These are phyloP conservation scores for Protomyces gravidus DNA, from an alignment of 1,139 yeast species.

Conservation along the genomic window DNA sequence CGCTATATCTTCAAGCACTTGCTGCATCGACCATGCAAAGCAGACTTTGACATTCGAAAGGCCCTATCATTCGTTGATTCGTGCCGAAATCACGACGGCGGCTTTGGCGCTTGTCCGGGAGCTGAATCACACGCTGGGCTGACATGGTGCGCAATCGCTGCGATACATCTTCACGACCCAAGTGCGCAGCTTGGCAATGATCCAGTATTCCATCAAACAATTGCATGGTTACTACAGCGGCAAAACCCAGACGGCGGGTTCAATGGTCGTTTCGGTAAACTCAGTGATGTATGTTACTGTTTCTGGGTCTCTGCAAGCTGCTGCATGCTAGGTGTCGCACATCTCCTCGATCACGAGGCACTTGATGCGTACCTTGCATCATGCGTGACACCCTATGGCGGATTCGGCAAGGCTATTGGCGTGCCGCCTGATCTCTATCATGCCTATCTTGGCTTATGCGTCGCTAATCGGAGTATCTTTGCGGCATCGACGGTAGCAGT, in stretches of 20 bases:
- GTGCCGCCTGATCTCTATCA: constrained; percentile 54
- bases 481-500: not conserved
- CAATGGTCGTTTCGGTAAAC: constrained; percentile 82
- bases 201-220: constrained; percentile 44
- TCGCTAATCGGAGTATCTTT: constrained; percentile 34
- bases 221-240: constrained; percentile 59
- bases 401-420: constrained; percentile 67
- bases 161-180: constrained; percentile 45
- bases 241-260: constrained; percentile 48
- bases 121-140: constrained; percentile 84
- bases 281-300: constrained; percentile 84
- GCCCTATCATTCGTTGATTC: constrained; percentile 47
- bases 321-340: constrained; percentile 41
- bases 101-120: constrained; percentile 50
- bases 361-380: constrained; percentile 49
- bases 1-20: constrained; percentile 52
- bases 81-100: constrained; percentile 60
- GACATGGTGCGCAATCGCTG: constrained; percentile 77
- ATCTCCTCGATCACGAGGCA: constrained; percentile 44
- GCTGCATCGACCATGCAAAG: constrained; percentile 36
- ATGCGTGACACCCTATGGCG: constrained; percentile 72
- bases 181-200: constrained; percentile 35
- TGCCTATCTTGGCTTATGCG: constrained; percentile 43
- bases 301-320: constrained; percentile 80
- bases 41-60: constrained; percentile 47